Evolutionary conservation across 2,329 filamentous ascomycete species (phyloP), one percentile per base, ranked within the genome.

Genomic region (Lojkania enalia): DNA sequence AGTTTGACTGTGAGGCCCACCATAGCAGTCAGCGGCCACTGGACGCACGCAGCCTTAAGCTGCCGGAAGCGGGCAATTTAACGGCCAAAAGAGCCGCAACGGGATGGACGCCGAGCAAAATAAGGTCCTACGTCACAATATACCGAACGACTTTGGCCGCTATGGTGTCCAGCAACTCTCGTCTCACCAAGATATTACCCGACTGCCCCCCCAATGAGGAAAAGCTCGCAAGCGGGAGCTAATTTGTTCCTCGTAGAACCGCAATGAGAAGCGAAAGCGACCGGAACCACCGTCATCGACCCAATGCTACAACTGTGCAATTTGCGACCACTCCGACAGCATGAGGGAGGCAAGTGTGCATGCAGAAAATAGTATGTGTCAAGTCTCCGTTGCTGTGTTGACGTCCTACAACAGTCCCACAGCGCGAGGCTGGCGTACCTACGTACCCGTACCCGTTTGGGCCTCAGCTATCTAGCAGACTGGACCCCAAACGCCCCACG

Each of bases 151-250:
- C 23, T 41, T 44, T 44, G 43, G 39, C 21, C 18, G 30, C 14
- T 3, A 11, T 21, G 18, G 35, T 41, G 35, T 21, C 3, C 44
- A 33, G 44, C 39, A 38, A 35, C 32, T n/a, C 33, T 30, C 27
- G 29, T 42, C 39, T 25, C 39, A 44, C 43, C 39, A 49, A 20
- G 23, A 44, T 44, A 52, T 52, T 52, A 46, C 52, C 49, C 47
- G 39, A 43, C 27, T 21, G 23, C 27, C 39, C 38, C 35, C 42
- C 42, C 27, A 39, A 52, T 42, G 11, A 16, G 42, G 42, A 6
- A 39, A 46, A 38, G 37, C 19, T 45, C 19, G 21, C 30, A 32
- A 20, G 30, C n/a, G 35, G 33, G 20, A 38, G 48, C 44, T 49
- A 54, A 52, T 49, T 49, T 40, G 48, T 40, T 15, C 25, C 16